phyloP scores from a whole-genome alignment of 768 basidiomycete species.

The Chalciporus piperatus region DNA sequence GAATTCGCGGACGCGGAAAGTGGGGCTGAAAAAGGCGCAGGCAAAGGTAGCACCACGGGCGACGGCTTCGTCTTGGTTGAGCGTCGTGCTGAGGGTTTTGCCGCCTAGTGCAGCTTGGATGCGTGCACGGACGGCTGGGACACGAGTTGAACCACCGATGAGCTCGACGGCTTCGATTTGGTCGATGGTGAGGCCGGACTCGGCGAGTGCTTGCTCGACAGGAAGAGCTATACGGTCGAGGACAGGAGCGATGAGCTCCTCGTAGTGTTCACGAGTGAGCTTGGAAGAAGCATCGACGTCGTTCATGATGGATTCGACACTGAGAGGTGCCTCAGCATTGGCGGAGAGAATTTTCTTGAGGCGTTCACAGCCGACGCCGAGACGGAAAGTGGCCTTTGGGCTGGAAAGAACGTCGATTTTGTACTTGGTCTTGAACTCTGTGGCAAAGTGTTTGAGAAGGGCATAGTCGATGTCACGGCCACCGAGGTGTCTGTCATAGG shows the following conservation, averaged over 20 bases:
- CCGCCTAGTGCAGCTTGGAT: slow-evolving; percentile 83
- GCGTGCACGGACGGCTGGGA: slow-evolving; percentile 86
- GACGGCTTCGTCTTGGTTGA: slow-evolving; percentile 97
- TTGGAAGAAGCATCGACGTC: slow-evolving; percentile 91
- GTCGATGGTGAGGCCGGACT: slow-evolving; percentile 78
- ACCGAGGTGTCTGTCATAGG: slow-evolving; percentile 91
- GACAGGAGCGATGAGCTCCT: slow-evolving; percentile 69
- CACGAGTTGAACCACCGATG: slow-evolving; percentile 89
- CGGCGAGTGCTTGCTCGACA: slow-evolving; percentile 72
- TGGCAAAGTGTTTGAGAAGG: slow-evolving; percentile 83
- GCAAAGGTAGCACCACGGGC: slow-evolving; percentile 96
- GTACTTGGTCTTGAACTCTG: slow-evolving; percentile 95
- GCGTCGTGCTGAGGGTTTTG: slow-evolving; percentile 83
- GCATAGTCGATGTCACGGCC: slow-evolving; percentile 96
- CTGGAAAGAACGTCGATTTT: slow-evolving; percentile 92
- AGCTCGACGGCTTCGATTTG: slow-evolving; percentile 91
- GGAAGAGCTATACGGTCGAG: slow-evolving; percentile 77
- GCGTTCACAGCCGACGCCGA: slow-evolving; percentile 84
- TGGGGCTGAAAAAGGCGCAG: slow-evolving; percentile 95
- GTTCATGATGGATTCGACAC: slow-evolving; percentile 95
- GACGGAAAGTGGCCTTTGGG: slow-evolving; percentile 92
- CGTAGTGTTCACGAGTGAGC: slow-evolving; percentile 79
- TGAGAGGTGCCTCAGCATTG: slow-evolving; percentile 83
- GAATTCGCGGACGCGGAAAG: slow-evolving; percentile 98
- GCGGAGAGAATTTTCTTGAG: slow-evolving; percentile 97